Evolutionary conservation across 139 green algal genomes (phyloP).

Genomic region (Coelastrella sp.): DNA sequence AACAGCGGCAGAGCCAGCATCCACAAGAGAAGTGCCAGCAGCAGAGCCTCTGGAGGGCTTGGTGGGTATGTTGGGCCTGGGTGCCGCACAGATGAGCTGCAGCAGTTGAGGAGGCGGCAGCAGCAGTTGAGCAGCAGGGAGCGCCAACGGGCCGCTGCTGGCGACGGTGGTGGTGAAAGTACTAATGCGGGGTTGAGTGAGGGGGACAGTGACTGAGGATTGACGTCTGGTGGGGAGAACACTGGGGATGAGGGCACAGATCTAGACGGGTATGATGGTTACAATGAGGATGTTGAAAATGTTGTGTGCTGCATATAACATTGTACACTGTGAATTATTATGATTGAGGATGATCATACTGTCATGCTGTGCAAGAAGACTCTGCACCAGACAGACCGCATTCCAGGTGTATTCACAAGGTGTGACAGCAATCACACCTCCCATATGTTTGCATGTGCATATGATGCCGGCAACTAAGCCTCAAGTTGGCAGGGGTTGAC

Average conservation of each 20-base stretch:
- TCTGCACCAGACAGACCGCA: no score
- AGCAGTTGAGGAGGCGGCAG: conserved; percentile 24
- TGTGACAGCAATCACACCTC: no score
- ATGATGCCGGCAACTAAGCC: no score
- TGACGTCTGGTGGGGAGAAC: conserved; percentile 17
- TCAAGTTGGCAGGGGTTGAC: no score
- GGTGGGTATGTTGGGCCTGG: conserved; percentile 8
- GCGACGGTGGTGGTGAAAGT: not conserved
- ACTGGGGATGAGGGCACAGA: conserved; percentile 18
- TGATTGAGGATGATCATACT: no score
- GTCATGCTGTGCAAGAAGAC: no score
- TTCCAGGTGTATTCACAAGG: no score
- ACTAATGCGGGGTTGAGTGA: conserved; percentile 32
- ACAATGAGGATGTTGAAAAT: conserved; percentile 28
- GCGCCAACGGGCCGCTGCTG: conserved; percentile 16
- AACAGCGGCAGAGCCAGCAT: not conserved
- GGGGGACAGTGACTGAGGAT: not conserved
- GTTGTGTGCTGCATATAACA: no score
- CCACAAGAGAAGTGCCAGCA: no score
- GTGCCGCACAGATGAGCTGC: conserved; percentile 13
- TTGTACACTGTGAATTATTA: no score
- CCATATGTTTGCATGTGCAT: no score
- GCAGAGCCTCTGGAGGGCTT: conserved; percentile 7
- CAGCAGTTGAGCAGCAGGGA: conserved; percentile 4
- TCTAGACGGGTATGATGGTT: conserved; percentile 12